Evolutionary conservation across 176 grass and related monocot species (phyloP).

Genomic region (Sorghum bicolor): DNA sequence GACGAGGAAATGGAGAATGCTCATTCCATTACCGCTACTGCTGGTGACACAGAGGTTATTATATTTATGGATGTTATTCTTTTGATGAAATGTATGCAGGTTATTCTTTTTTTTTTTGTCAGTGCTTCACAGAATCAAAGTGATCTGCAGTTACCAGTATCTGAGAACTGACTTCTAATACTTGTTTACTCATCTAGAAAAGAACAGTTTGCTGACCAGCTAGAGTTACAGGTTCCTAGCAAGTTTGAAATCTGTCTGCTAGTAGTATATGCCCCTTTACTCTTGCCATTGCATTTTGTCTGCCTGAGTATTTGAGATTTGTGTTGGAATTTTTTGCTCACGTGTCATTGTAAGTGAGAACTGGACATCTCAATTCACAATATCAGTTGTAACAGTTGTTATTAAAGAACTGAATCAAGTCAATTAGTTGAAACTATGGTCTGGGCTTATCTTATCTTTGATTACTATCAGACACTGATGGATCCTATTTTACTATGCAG

Average conservation of each 20-base stretch:
- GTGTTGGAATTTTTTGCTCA: neutral
- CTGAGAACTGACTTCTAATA: neutral
- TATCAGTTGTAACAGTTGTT: neutral
- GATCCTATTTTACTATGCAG: slow-evolving; percentile 37
- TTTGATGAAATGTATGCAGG: neutral
- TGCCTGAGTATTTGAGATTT: neutral
- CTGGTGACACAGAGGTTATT: slow-evolving; percentile 83
- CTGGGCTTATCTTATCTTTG: neutral
- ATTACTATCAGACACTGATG: slow-evolving; percentile 1
- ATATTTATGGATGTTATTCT: neutral
- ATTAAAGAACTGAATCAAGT: neutral
- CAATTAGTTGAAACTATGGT: neutral
- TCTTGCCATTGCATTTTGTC: neutral
- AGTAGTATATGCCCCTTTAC: neutral
- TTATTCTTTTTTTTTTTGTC: neutral
- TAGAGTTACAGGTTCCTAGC: neutral
- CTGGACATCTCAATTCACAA: neutral
- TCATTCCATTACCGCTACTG: slow-evolving; percentile 71
- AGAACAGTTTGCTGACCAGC: neutral
- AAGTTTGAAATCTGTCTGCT: neutral
- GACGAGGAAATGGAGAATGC: slow-evolving; percentile 92
- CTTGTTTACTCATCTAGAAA: neutral
- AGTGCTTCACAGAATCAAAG: neutral
- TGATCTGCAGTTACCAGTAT: neutral
- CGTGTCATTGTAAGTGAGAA: neutral